phyloP scores from a whole-genome alignment of 768 basidiomycete genomes.

The Hericium alpestre region DNA sequence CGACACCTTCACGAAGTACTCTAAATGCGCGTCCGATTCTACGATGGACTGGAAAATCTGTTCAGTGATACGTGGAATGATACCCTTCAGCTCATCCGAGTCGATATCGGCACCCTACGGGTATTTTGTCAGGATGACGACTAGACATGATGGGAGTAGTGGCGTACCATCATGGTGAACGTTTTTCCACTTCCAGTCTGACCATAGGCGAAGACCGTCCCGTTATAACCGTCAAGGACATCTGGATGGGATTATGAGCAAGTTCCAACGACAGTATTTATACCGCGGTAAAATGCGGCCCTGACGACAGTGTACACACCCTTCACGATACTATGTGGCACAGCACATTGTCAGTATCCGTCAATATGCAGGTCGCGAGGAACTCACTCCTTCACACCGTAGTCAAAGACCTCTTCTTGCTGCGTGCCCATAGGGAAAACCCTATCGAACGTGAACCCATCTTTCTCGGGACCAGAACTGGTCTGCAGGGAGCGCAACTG shows the following conservation, averaged over 20 bases:
- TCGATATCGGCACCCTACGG: conserved; percentile 93
- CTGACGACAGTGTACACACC: conserved; percentile 31
- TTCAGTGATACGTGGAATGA: conserved; percentile 96
- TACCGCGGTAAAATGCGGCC: neutral
- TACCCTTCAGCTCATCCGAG: conserved; percentile 83
- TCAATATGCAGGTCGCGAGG: neutral
- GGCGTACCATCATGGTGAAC: conserved; percentile 93
- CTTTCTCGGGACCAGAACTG: conserved; percentile 81
- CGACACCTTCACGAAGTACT: conserved; percentile 98
- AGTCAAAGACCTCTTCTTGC: conserved; percentile 95
- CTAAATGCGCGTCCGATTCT: conserved; percentile 86
- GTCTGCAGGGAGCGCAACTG: conserved; percentile 62
- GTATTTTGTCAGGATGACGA: neutral
- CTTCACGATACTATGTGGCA: conserved; percentile 64
- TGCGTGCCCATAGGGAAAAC: conserved; percentile 88
- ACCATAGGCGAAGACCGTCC: conserved; percentile 84
- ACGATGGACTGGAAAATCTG: conserved; percentile 98
- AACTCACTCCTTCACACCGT: conserved; percentile 91
- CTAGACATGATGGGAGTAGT: neutral
- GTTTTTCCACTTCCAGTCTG: conserved; percentile 87
- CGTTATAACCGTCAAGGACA: conserved; percentile 97
- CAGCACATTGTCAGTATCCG: neutral
- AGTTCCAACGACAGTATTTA: neutral
- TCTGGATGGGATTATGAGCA: conserved; percentile 37
- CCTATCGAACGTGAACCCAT: conserved; percentile 96